A percentile compares a stretch with the other conserved stretches of the same genome.
Evolutionary conservation across 148 eudicot species (phyloP).

Genomic region (Beta vulgaris): DNA sequence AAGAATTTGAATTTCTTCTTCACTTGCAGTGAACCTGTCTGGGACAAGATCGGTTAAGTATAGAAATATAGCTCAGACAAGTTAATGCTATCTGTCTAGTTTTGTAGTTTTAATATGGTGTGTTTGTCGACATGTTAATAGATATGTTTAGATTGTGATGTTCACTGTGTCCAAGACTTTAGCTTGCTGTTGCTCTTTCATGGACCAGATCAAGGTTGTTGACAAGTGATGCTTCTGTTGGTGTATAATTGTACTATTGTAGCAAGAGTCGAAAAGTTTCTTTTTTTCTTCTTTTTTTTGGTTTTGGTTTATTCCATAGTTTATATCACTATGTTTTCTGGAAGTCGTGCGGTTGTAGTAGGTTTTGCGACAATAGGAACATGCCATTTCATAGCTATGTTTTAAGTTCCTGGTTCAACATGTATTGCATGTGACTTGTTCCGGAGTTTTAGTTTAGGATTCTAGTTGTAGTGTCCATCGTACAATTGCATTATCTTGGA

Average conservation of each 20-base stretch:
- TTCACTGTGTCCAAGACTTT: neutral
- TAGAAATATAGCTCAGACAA: neutral
- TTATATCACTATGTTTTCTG: neutral
- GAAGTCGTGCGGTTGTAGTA: neutral
- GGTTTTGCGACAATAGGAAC: too few species aligned
- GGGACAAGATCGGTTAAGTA: conserved; percentile 1
- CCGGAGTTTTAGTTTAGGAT: too few species aligned
- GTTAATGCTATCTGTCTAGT: neutral
- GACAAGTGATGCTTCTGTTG: neutral
- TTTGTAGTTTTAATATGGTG: conserved; percentile 11
- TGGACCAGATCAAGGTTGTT: conserved; percentile 1
- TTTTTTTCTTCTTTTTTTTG: neutral
- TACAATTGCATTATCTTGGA: too few species aligned
- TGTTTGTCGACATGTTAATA: conserved; percentile 5
- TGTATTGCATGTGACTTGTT: too few species aligned
- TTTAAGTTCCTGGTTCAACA: too few species aligned
- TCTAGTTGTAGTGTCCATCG: too few species aligned
- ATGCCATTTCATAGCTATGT: too few species aligned
- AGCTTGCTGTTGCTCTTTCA: neutral
- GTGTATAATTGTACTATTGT: neutral
- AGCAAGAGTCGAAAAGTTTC: neutral
- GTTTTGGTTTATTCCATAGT: too few species aligned
- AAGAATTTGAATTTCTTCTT: neutral
- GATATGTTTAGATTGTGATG: neutral
- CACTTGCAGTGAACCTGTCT: conserved; percentile 26